These are phyloP conservation scores for Populus ilicifolia DNA, from an alignment of 345 rosid species.

Conservation along the genomic window DNA sequence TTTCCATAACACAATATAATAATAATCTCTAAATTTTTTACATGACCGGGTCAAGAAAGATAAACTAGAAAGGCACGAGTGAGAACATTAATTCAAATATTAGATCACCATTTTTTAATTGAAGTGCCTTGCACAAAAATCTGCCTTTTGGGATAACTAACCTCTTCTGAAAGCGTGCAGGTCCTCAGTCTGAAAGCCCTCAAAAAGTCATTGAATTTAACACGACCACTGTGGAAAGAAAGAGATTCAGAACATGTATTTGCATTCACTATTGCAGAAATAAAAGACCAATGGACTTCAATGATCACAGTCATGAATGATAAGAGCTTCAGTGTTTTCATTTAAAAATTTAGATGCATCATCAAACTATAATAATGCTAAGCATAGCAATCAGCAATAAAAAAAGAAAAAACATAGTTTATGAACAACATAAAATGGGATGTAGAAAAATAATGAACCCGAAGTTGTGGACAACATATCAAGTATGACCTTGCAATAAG, in stretches of 20 bases:
- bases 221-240: slow-evolving; percentile 65
- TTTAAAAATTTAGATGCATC: not conserved
- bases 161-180: slow-evolving; percentile 66
- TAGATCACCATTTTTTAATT: not conserved
- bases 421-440: not conserved
- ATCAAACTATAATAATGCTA: not conserved
- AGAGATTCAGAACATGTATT: not conserved
- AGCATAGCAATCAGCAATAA: not conserved
- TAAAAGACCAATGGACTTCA: not conserved
- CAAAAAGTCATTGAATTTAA: slow-evolving; percentile 51
- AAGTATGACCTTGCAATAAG: not conserved
- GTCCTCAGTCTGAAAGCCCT: slow-evolving; percentile 55
- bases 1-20: not conserved
- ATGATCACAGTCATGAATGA: not conserved
- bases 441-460: not conserved
- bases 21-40: not conserved
- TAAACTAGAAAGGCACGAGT: not conserved
- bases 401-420: not conserved
- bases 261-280: not conserved
- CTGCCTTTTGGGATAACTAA: slow-evolving; percentile 20
- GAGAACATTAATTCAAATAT: not conserved
- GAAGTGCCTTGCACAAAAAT: not conserved
- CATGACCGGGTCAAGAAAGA: slow-evolving; percentile 1
- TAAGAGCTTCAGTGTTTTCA: not conserved
- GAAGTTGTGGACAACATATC: not conserved